Base-by-base conservation (phyloP, 208 protist genomes). In the Tetramitus jugosus region DNA sequence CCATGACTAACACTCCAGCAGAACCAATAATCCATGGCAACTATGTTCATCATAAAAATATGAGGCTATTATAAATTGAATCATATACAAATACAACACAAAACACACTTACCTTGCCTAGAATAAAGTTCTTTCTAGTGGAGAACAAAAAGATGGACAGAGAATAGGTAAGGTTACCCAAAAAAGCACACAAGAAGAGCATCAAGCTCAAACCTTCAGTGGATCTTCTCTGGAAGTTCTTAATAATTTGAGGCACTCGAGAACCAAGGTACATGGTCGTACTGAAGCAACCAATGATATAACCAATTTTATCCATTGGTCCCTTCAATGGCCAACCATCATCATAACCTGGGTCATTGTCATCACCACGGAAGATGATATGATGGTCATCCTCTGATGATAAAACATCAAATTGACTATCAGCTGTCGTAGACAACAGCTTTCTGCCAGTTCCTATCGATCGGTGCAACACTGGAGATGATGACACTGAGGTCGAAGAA, bases 201-300 rank as follows among this genome's bases (percentile, higher is more conserved):
- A 60, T 75, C 17, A 31, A n/a, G 7, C 43, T 35, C 8, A 75
- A 40, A 23, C 68, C 68, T 39, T 75, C 68, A 7, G 68, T 75
- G 10, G 68, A 75, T 56, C 29, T 75, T 75, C 68, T 75, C 8
- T 39, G 6, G 43, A 75, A 75, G 43, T 75, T 75, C n/a, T 75
- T 75, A 60, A 75, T 35, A 26, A 75, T 75, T 75, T 75, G 68
- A 49, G 68, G 68, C 1, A 75, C 40, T 49, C 68, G 31, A 60
- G 43, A 60, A 20, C 43, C 68, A 14, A 75, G 23, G 35, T 75
- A 75, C 14, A 75, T 29, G 10, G 13, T 20, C 26, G 68, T 29
- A 40, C 43, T 60, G 10, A 75, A 39, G 0, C 20, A 75, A 40
- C 68, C 68, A 60, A 52, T 26, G 26, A 60, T n/a, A n/a, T 60